Conservation (phyloP, 2,329 filamentous ascomycete species). For the Aspergillus neotritici region DNA sequence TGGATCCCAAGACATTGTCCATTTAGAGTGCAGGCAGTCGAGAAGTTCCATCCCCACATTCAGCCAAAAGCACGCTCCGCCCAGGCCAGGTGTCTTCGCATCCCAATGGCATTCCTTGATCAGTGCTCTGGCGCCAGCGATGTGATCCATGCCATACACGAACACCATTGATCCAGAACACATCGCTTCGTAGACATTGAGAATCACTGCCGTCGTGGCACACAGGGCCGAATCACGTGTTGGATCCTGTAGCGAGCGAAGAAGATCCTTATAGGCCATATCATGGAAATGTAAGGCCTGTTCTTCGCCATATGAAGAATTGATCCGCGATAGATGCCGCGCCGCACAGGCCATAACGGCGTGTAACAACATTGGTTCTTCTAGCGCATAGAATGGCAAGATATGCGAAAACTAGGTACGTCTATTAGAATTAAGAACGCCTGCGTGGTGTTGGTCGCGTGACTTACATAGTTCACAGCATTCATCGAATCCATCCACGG, state of each 20-base stretch:
- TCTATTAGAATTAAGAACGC: constrained; percentile 8
- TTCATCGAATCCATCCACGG: constrained; percentile 94
- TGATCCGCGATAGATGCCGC: constrained; percentile 68
- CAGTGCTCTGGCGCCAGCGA: constrained; percentile 73
- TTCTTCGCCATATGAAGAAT: constrained; percentile 65
- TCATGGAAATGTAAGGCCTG: constrained; percentile 81
- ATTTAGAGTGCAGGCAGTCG: constrained; percentile 79
- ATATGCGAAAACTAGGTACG: constrained; percentile 62
- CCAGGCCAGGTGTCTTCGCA: constrained; percentile 69
- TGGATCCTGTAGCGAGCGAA: constrained; percentile 73
- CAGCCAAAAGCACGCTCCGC: constrained; percentile 87
- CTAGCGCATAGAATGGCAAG: constrained; percentile 75
- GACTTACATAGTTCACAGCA: constrained; percentile 63
- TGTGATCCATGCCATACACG: constrained; percentile 79
- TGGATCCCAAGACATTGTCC: constrained; percentile 80
- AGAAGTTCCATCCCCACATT: constrained; percentile 89
- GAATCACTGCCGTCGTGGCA: constrained; percentile 76
- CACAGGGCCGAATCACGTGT: constrained; percentile 79
- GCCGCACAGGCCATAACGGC: constrained; percentile 85
- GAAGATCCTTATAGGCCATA: constrained; percentile 70
- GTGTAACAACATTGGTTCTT: constrained; percentile 81
- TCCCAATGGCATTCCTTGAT: constrained; percentile 91
- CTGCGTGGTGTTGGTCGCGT: too few species aligned
- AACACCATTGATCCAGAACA: constrained; percentile 58
- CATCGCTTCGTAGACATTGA: constrained; percentile 94